Evolutionary conservation across 768 basidiomycete species (phyloP), one percentile per base, ranked within the genome.

Genomic region (Tulasnella sp.): DNA sequence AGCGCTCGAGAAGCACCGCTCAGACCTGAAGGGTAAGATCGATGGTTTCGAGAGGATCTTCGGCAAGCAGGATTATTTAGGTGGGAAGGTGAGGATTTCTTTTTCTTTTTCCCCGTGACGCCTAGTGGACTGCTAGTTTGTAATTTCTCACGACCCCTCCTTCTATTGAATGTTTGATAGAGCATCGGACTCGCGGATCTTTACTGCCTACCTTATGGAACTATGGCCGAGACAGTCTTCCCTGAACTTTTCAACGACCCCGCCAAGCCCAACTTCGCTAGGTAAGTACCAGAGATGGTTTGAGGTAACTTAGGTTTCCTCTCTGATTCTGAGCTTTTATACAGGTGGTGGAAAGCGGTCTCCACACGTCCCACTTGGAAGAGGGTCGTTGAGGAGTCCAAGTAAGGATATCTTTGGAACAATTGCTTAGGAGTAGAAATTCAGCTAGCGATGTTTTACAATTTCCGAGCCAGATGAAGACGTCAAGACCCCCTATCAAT

Each of bases 11-110:
- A 22, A 56, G 1, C 49, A 57, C 4, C 62, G 66, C 25, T 49
- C 63, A 1, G 64, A 64, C 2, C 68, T 80, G 17, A 70, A 72
- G 44, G 68, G 60, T 0, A 78, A 73, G 62, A 72, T 84, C n/a
- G 73, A 60, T n/a, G 79, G 68, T 1, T 84, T 83, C 67, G 81
- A 84, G 29, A 58, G 63, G 12, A 79, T 84, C 54, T 71, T 85
- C 27, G 66, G 73, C 25, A 82, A 79, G 67, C 76, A 78, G 60
- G 75, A 73, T 63, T 83, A 80, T 66, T 66, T 70, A 67, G 75
- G 62, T 66, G 81, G 71, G 66, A 75, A 65, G 63, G 70, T 73
- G 45, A 56, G 67, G 60, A 11, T 8, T 12, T 19, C 7, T 7
- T 8, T 19, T 5, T 27, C 11, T 9, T 19, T 8, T 24, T 17